phyloP scores from a whole-genome alignment of 257 asterid species.

The Coffea canephora region DNA sequence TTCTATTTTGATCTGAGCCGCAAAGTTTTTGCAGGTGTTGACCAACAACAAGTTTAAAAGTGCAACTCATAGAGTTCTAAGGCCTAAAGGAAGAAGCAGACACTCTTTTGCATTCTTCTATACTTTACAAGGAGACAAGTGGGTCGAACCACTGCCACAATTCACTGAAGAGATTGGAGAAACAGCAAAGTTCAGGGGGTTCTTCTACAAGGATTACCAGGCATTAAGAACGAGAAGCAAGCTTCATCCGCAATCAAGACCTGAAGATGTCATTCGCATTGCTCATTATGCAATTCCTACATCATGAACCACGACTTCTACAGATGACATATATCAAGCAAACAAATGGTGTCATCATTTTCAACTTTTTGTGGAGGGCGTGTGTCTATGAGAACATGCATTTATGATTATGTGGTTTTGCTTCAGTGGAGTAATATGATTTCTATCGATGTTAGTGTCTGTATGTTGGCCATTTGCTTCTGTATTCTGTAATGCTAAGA shows the following conservation, averaged over 20 bases:
- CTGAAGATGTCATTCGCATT: conserved; percentile 41
- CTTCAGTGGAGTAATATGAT: too few relatives aligned
- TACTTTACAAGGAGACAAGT: conserved; percentile 36
- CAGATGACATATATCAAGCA: too few relatives aligned
- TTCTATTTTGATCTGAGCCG: too few relatives aligned
- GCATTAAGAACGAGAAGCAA: conserved; percentile 41
- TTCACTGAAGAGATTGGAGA: conserved; percentile 40
- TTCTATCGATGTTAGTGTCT: too few relatives aligned
- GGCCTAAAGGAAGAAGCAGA: conserved; percentile 37
- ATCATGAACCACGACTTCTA: background rate
- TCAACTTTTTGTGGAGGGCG: too few relatives aligned
- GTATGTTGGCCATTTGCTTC: too few relatives aligned
- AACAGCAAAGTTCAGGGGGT: conserved; percentile 40
- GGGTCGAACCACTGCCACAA: conserved; percentile 53
- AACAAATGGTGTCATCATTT: too few relatives aligned
- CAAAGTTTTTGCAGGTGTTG: conserved; percentile 31
- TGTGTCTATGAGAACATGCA: too few relatives aligned
- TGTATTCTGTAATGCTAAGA: too few relatives aligned
- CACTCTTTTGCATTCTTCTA: conserved; percentile 50
- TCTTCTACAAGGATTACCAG: conserved; percentile 37
- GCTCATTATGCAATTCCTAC: conserved; percentile 31
- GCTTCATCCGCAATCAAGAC: conserved; percentile 43
- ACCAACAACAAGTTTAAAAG: conserved; percentile 49
- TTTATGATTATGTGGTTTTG: too few relatives aligned
- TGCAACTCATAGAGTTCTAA: conserved; percentile 51